Conservation (phyloP, 257 asterid species). For the Solanum etuberosum region DNA sequence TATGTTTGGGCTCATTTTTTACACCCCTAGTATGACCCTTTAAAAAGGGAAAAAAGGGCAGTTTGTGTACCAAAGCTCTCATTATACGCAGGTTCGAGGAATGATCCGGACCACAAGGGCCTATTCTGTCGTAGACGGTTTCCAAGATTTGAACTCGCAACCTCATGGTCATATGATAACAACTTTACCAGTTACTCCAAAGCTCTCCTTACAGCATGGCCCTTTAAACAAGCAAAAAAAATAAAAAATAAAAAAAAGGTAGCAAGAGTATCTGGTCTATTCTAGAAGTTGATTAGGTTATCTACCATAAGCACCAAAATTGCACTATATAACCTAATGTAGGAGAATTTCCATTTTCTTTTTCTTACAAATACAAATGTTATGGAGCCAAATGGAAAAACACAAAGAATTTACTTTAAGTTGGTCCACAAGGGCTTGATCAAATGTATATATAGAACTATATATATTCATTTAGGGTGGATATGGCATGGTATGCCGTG, state of each 20-base stretch:
- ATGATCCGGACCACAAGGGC: too few relatives aligned
- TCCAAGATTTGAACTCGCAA: too few relatives aligned
- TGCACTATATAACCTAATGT: too few relatives aligned
- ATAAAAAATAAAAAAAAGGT: background rate
- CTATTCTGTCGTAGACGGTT: rapidly evolving
- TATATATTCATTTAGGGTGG: background rate
- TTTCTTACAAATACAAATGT: background rate
- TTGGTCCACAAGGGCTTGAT: background rate
- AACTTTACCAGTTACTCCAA: too few relatives aligned
- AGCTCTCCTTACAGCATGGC: too few relatives aligned
- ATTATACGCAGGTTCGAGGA: too few relatives aligned
- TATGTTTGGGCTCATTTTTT: too few relatives aligned
- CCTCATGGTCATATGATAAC: too few relatives aligned
- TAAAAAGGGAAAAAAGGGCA: background rate
- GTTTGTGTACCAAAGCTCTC: too few relatives aligned
- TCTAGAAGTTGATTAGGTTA: background rate
- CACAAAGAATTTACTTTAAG: background rate
- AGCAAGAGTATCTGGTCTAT: background rate
- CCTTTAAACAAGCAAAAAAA: background rate
- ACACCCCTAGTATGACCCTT: background rate
- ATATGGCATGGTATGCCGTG: background rate
- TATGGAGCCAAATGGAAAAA: background rate
- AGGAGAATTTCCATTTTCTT: background rate
- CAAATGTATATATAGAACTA: background rate
- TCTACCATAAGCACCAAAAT: too few relatives aligned